Percentiles rank a stretch among this genome's conserved stretches.
phyloP scores from a whole-genome alignment of 2,329 filamentous ascomycete species.

The Fusarium nodosum region DNA sequence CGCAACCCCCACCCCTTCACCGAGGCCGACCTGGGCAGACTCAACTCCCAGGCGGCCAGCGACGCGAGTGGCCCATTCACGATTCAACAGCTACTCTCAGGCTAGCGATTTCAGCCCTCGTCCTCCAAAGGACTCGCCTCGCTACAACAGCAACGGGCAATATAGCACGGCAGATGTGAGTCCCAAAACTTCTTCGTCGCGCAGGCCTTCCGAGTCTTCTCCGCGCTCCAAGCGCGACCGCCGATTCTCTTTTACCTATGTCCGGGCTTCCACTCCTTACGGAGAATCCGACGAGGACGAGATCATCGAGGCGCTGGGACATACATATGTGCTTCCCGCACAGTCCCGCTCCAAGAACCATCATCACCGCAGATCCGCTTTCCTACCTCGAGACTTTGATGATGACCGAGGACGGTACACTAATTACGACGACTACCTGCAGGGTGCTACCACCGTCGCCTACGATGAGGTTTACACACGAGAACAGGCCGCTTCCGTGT shows the following conservation, averaged over 20 bases:
- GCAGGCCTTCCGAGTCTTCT: conserved; percentile 55
- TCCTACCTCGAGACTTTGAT: conserved; percentile 58
- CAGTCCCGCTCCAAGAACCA: conserved; percentile 59
- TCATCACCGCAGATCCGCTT: conserved; percentile 53
- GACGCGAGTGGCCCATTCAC: conserved; percentile 62
- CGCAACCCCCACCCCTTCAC: conserved; percentile 70
- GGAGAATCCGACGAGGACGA: conserved; percentile 76
- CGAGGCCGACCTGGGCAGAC: conserved; percentile 65
- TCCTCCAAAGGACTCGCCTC: conserved; percentile 68
- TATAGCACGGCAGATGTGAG: conserved; percentile 77
- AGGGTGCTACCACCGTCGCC: conserved; percentile 57
- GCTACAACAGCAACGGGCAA: conserved; percentile 72
- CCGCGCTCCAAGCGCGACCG: conserved; percentile 63
- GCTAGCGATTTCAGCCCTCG: conserved; percentile 57
- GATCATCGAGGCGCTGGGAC: conserved; percentile 66
- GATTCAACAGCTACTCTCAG: conserved; percentile 58
- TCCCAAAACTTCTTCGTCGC: conserved; percentile 65
- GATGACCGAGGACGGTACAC: conserved; percentile 68
- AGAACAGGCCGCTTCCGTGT: conserved; percentile 51
- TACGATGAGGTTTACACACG: conserved; percentile 57
- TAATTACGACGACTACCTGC: conserved; percentile 70
- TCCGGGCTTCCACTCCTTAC: conserved; percentile 69
- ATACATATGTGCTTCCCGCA: conserved; percentile 67
- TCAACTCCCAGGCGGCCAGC: conserved; percentile 66
- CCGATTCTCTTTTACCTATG: conserved; percentile 69